These are phyloP conservation scores for Stephania japonica DNA, from an alignment of 164 flowering plant genomes.

Conservation along the genomic window DNA sequence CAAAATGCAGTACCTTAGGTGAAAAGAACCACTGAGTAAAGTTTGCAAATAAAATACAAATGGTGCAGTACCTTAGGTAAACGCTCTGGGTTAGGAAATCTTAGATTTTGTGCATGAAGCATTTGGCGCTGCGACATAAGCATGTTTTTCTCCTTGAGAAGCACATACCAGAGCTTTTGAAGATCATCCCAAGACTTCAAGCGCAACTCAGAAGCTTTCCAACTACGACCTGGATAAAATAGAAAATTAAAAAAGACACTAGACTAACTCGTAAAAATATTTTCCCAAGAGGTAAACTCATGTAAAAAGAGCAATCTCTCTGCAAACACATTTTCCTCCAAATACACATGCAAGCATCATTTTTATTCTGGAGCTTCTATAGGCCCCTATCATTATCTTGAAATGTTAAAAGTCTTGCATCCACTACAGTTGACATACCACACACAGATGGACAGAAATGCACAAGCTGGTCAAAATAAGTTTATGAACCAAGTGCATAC, in stretches of 20 bases:
- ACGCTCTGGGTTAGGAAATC: conserved; percentile 94
- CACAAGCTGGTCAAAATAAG: not conserved
- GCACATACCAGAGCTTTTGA: conserved; percentile 86
- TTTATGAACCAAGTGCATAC: conserved; percentile 23
- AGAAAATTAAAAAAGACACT: not conserved
- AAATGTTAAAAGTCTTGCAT: not conserved
- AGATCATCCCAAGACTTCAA: conserved; percentile 95
- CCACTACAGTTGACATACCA: not conserved
- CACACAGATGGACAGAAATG: not conserved
- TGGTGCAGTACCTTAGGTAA: conserved; percentile 59
- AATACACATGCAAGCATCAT: not conserved
- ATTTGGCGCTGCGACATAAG: conserved; percentile 93
- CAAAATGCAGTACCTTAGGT: too few species aligned
- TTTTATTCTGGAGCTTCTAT: not conserved
- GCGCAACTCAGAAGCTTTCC: conserved; percentile 94
- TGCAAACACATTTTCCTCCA: not conserved
- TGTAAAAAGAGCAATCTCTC: not conserved
- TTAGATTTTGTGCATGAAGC: conserved; percentile 81
- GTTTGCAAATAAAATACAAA: too few species aligned
- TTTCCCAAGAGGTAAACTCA: not conserved
- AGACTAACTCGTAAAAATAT: not conserved
- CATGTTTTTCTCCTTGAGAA: conserved; percentile 95
- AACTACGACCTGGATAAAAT: conserved; percentile 62
- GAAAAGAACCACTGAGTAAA: too few species aligned
- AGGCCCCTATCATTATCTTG: not conserved